Evolutionary conservation across 306 rosid genomes (phyloP).

Genomic region (Gillenia trifoliata): DNA sequence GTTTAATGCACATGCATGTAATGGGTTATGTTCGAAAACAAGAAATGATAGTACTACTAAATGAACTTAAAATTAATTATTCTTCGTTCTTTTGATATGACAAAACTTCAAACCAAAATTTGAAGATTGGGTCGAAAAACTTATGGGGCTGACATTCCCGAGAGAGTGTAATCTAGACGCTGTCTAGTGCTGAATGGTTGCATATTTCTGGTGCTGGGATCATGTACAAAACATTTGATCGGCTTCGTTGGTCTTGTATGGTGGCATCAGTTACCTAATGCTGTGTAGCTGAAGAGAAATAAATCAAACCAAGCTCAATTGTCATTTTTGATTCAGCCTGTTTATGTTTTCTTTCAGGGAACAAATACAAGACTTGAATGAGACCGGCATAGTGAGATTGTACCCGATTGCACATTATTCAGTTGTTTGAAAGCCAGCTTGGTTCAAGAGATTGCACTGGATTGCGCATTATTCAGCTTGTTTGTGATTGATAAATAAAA

Average conservation of each 20-base stretch:
- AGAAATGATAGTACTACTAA: background rate
- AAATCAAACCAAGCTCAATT: background rate
- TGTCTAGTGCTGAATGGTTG: background rate
- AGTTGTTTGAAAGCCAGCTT: too few relatives aligned
- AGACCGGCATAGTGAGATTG: too few relatives aligned
- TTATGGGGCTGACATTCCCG: background rate
- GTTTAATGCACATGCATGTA: background rate
- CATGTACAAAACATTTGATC: background rate
- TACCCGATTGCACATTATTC: too few relatives aligned
- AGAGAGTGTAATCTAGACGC: background rate
- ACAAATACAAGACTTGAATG: slow-evolving; percentile 84
- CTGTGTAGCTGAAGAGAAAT: background rate
- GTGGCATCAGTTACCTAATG: too few relatives aligned
- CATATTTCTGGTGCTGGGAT: background rate
- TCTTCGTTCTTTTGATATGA: background rate
- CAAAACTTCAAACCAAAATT: background rate
- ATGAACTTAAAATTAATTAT: background rate
- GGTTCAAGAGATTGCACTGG: too few relatives aligned
- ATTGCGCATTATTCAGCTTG: too few relatives aligned
- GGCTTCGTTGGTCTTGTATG: background rate
- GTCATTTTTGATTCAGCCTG: background rate
- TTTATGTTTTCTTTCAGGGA: slow-evolving; percentile 56
- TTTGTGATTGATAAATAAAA: too few relatives aligned
- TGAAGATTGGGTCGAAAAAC: background rate
- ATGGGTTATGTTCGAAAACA: background rate